phyloP scores from a whole-genome alignment of 495 filamentous ascomycete genomes.

The Podospora australis region DNA sequence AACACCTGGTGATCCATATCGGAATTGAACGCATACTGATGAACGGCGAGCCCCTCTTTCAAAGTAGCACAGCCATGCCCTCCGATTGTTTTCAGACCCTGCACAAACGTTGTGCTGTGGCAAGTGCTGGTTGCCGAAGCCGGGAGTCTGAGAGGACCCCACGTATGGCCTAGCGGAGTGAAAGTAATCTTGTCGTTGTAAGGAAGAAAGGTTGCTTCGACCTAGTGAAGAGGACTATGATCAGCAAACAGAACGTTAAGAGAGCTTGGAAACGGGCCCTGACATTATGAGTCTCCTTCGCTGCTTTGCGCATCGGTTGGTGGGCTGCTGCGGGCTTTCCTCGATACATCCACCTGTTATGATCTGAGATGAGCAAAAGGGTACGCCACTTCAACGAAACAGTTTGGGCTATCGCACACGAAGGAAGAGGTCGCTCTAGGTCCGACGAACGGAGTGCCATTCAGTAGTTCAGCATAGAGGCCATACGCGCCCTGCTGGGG shows the following conservation, averaged over 20 bases:
- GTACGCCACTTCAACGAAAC: not conserved
- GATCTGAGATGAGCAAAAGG: no score
- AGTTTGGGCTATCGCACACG: slow-evolving; percentile 7
- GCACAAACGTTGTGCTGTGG: slow-evolving; percentile 52
- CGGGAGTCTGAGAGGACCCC: slow-evolving; percentile 55
- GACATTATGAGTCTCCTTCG: slow-evolving; percentile 5
- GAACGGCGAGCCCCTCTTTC: slow-evolving; percentile 61
- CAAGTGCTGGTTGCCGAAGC: slow-evolving; percentile 34
- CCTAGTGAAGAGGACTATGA: slow-evolving; percentile 5
- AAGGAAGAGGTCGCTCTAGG: slow-evolving; percentile 53
- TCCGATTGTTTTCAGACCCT: slow-evolving; percentile 59
- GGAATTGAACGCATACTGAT: slow-evolving; percentile 60
- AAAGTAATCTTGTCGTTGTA: slow-evolving; percentile 45
- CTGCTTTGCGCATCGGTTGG: slow-evolving; percentile 19
- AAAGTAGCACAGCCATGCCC: slow-evolving; percentile 63
- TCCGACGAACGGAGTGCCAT: slow-evolving; percentile 76
- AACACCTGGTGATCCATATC: slow-evolving; percentile 62
- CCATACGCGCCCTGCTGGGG: slow-evolving; percentile 59
- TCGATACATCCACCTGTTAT: slow-evolving; percentile 66
- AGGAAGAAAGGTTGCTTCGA: slow-evolving; percentile 36
- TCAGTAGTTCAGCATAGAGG: slow-evolving; percentile 71
- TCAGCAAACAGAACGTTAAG: not conserved
- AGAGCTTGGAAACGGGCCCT: not conserved
- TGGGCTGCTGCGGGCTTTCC: slow-evolving; percentile 65
- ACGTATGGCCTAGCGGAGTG: slow-evolving; percentile 65